Evolutionary conservation across 2,329 filamentous ascomycete genomes (phyloP), one percentile per base, ranked within the genome.

Genomic region (Acephala macrosclerotiorum): DNA sequence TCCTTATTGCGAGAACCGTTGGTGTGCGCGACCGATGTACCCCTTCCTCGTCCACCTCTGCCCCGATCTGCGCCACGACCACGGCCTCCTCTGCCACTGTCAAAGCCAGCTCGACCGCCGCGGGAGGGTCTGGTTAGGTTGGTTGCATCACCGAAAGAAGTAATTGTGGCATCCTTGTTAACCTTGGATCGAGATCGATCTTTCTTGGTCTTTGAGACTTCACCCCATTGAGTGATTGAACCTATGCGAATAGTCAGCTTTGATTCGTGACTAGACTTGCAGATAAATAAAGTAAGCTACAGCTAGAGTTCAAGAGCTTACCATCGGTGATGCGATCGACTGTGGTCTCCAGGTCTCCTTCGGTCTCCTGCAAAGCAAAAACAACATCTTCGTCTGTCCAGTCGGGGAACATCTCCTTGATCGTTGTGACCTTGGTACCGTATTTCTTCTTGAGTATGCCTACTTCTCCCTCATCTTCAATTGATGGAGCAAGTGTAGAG

Each of bases 381-480:
- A 98, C 89, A 70, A 98, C 88, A 79, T 98, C 95, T 79, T 94
- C 93, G 76, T 97, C 93, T 74, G 94, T 95, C 96, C 95, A 98
- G 80, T 94, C 91, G 66, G 93, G 89, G 83, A 97, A 97, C 83
- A 98, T 90, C 79, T 97, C 94, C 82, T 93, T 94, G 78, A 99
- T 89, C 75, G 90, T 89, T 68, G 85, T 84, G 74, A 97, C 87
- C 82, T 95, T 92, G 76, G 84, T 83, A 75, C 91, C 87, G 78
- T 97, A 96, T 79, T 92, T 89, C 84, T 93, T 94, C 87, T 96
- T 96, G 78, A 98, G 89, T 81, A 96, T 89, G 77, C 91, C 92
- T 72, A 98, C 87, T 80, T 97, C 94, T 79, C 93, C 92, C 79
- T 97, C 91, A 76, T 98, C 94, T 77, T 90, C 88, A 70, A 91